phyloP scores from a whole-genome alignment of 495 filamentous ascomycete species.

The Neurospora sp. region DNA sequence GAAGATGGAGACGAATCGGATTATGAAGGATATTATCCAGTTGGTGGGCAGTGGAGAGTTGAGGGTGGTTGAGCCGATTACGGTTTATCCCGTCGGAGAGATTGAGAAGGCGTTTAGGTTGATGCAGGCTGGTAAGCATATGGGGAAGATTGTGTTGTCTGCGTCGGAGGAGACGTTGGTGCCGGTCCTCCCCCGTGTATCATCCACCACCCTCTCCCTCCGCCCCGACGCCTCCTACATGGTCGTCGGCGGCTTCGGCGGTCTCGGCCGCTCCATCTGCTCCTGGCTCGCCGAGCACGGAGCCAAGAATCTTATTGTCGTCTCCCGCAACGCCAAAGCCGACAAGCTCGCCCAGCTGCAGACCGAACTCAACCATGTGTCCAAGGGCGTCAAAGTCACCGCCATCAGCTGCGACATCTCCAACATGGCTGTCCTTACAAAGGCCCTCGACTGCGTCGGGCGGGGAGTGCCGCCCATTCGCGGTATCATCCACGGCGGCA shows the following conservation, averaged over 20 bases:
- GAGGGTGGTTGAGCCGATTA: constrained; percentile 22
- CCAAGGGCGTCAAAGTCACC: constrained; percentile 23
- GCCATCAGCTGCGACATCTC: constrained; percentile 34
- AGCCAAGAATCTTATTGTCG: constrained; percentile 45
- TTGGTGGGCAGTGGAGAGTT: constrained; percentile 29
- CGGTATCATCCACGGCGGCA: constrained; percentile 41
- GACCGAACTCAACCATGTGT: constrained; percentile 27
- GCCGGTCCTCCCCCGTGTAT: constrained; percentile 10
- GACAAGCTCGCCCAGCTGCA: constrained; percentile 27
- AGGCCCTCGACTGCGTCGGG: constrained; percentile 20
- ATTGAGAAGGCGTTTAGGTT: constrained; percentile 34
- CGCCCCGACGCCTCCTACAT: constrained; percentile 43
- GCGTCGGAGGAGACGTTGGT: constrained; percentile 12
- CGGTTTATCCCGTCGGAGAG: constrained; percentile 24
- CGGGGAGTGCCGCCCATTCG: constrained; percentile 29
- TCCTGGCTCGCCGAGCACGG: constrained; percentile 49
- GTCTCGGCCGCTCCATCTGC: constrained; percentile 49
- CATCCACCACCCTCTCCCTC: constrained; percentile 9
- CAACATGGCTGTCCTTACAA: constrained; percentile 20
- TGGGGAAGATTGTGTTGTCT: constrained; percentile 47
- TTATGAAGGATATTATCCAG: constrained; percentile 33
- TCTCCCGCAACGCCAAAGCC: constrained; percentile 42
- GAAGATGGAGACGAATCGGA: constrained; percentile 22
- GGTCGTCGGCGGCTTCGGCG: constrained; percentile 53
- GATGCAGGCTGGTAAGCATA: constrained; percentile 41